Evolutionary conservation across 2,329 filamentous ascomycete species (phyloP), one percentile per base, ranked within the genome.

Genomic region (Calonectria pteridis): DNA sequence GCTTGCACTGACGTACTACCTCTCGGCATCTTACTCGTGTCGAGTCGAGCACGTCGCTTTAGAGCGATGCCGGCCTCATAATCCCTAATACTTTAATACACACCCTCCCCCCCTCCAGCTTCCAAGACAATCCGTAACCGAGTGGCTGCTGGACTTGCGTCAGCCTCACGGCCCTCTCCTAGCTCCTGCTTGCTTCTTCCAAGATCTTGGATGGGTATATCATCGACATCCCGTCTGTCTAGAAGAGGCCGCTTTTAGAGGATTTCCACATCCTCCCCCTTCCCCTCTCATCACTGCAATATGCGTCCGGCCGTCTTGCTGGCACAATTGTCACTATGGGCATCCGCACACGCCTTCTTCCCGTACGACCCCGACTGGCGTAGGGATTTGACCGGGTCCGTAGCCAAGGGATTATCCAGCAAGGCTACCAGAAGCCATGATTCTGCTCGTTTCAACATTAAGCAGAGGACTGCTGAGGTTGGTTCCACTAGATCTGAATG

Each of bases 321-420:
- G 53, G 78, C 87, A 73, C 87, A 87, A 79, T 80, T 91, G 80
- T 85, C 87, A 77, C 79, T 90, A 80, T 89, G 86, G 83, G 83
- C 85, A 49, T 81, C 84, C 64, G 84, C 84, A 69, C 81, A 86
- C 67, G 89, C 89, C 67, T 89, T 91, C 79, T 88, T 83, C 63
- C 87, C 87, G 6, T 89, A 85, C 79, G 81, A 79, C 28, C 87
- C 88, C 11, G 71, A 72, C 69, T 86, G 84, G 84, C 76, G 80
- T 59, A 69, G 80, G 59, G 80, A 84, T 18, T 28, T 59, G 14
- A 11, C 37, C 23, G 14, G n/a, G 3, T 37, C 33, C 23, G 18
- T 20, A 29, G 13, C n/a, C 14, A n/a, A 46, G 43, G n/a, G 20
- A 28, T 29, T 62, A 16, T 40, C 33, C 35, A 37, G 11, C 35